phyloP scores from a whole-genome alignment of 225 moss, liverwort and hornwort genomes.

The Neckera pumila region DNA sequence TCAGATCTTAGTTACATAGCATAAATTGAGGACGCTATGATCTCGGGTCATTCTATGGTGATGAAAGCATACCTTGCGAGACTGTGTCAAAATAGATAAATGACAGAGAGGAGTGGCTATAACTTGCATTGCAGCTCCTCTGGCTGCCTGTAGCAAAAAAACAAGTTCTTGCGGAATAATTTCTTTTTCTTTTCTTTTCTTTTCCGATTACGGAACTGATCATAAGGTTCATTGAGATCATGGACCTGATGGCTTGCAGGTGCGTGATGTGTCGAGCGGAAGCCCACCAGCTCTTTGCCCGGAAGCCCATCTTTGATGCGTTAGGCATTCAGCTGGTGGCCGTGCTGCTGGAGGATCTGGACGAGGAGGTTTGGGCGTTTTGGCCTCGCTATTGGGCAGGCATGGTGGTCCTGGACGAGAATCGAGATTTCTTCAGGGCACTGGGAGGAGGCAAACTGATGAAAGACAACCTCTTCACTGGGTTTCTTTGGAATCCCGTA shows the following conservation, averaged over 20 bases:
- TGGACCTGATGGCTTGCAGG: slow-evolving; percentile 7
- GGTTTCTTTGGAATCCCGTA: slow-evolving; percentile 47
- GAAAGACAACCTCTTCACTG: slow-evolving; percentile 57
- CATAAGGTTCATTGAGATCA: neutral
- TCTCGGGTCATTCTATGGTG: neutral
- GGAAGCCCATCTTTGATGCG: slow-evolving; percentile 86
- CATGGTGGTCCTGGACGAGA: slow-evolving; percentile 62
- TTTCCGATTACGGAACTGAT: neutral
- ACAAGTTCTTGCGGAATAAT: neutral
- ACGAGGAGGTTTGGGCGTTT: slow-evolving; percentile 66
- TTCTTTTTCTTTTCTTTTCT: neutral
- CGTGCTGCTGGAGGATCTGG: slow-evolving; percentile 61
- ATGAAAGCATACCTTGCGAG: neutral
- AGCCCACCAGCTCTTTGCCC: slow-evolving; percentile 71
- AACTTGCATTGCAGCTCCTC: neutral
- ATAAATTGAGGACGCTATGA: neutral
- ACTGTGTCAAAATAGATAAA: neutral
- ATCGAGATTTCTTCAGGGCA: slow-evolving; percentile 63
- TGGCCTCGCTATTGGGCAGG: slow-evolving; percentile 96
- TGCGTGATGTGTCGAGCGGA: slow-evolving; percentile 97
- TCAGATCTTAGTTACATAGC: neutral
- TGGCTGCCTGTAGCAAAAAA: neutral
- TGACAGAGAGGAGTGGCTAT: neutral
- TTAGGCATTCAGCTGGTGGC: slow-evolving; percentile 71
- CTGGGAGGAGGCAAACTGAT: slow-evolving; percentile 68